These are phyloP conservation scores for Elasticomyces elasticus DNA, from an alignment of 495 filamentous ascomycete genomes.

Conservation along the genomic window DNA sequence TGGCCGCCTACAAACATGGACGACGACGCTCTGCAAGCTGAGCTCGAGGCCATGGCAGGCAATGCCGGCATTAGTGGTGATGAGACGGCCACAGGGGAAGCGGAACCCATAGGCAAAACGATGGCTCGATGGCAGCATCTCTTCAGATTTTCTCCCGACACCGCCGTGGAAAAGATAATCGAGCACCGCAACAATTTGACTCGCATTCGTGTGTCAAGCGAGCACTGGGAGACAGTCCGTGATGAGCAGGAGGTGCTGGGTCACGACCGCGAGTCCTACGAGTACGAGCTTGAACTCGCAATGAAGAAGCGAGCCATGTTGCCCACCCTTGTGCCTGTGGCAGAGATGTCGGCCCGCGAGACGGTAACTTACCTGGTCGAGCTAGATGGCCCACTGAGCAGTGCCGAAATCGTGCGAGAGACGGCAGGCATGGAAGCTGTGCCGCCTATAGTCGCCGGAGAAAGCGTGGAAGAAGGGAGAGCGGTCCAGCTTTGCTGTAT, in stretches of 20 bases:
- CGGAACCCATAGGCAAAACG: slow-evolving; percentile 6
- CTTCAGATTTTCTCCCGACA: slow-evolving; percentile 13
- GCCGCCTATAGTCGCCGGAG: slow-evolving; percentile 11
- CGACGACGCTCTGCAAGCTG: slow-evolving; percentile 1
- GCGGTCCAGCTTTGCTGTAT: slow-evolving; percentile 9
- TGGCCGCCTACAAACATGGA: no score
- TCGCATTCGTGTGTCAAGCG: slow-evolving; percentile 22
- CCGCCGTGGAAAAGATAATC: slow-evolving; percentile 17
- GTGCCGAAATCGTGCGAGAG: slow-evolving; percentile 16
- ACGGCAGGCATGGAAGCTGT: slow-evolving; percentile 11
- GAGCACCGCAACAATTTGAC: slow-evolving; percentile 22
- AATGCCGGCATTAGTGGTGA: not conserved
- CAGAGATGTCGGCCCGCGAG: slow-evolving; percentile 1
- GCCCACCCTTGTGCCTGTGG: slow-evolving; percentile 5
- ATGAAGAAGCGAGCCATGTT: slow-evolving; percentile 16
- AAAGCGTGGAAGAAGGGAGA: slow-evolving; percentile 13
- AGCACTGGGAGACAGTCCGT: slow-evolving; percentile 21
- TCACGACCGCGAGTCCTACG: slow-evolving; percentile 25
- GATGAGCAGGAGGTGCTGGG: slow-evolving; percentile 16
- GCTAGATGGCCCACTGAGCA: slow-evolving; percentile 16
- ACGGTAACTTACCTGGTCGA: slow-evolving; percentile 15
- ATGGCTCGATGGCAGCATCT: slow-evolving; percentile 22
- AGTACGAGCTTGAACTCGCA: slow-evolving; percentile 22
- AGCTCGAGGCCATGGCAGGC: slow-evolving; percentile 14
- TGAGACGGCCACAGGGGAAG: no score